phyloP scores from a whole-genome alignment of 495 filamentous ascomycete species.

The Lasiosphaeria ovina region DNA sequence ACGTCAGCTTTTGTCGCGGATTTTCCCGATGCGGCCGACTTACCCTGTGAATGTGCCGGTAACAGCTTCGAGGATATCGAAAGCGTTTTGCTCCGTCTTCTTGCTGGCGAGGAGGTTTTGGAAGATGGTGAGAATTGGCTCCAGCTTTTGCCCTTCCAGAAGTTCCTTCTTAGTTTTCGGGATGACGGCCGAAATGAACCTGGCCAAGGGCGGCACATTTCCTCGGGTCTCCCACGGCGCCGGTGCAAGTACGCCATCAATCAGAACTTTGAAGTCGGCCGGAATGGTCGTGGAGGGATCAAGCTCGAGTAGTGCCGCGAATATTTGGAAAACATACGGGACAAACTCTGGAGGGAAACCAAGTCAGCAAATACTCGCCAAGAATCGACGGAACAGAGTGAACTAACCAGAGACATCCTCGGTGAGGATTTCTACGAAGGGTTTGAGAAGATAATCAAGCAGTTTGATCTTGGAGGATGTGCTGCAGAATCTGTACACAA shows the following conservation, averaged over 20 bases:
- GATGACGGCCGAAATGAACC: constrained; percentile 80
- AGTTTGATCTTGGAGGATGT: constrained; percentile 67
- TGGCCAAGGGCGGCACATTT: constrained; percentile 86
- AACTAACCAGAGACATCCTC: constrained; percentile 73
- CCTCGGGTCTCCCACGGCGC: constrained; percentile 84
- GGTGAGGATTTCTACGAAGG: constrained; percentile 71
- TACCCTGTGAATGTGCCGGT: constrained; percentile 68
- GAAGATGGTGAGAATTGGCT: constrained; percentile 84
- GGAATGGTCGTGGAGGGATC: constrained; percentile 72
- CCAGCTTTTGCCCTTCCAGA: constrained; percentile 65
- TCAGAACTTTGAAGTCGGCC: constrained; percentile 70
- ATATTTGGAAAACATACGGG: constrained; percentile 95
- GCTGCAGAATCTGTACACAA: constrained; percentile 57
- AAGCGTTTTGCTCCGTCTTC: constrained; percentile 78
- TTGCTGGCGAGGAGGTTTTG: constrained; percentile 72
- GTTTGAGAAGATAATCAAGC: constrained; percentile 71
- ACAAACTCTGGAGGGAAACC: constrained; percentile 67
- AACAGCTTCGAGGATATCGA: constrained; percentile 84
- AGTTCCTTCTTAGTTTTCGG: constrained; percentile 71
- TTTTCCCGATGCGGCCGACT: constrained; percentile 30
- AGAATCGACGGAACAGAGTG: neutral
- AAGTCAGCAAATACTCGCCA: constrained; percentile 17
- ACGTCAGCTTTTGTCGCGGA: constrained; percentile 48
- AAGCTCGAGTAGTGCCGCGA: constrained; percentile 81
- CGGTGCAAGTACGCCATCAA: constrained; percentile 71